These are phyloP conservation scores for Suhomyces panamericanus DNA, from an alignment of 1,139 yeast genomes.

Conservation along the genomic window DNA sequence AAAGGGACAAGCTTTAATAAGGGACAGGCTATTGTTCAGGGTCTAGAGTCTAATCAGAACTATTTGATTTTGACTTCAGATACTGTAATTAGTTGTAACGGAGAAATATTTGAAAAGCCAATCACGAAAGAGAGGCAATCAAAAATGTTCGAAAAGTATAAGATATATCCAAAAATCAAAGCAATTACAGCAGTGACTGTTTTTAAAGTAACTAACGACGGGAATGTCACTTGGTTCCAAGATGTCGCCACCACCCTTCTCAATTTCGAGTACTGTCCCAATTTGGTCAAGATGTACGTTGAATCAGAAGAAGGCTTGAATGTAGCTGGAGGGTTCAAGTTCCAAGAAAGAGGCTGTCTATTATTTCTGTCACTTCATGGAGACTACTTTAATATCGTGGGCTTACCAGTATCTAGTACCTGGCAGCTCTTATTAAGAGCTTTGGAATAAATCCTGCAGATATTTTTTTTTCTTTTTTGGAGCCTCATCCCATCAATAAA, in stretches of 20 bases:
- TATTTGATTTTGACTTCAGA: slow-evolving; percentile 72
- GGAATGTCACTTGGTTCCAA: slow-evolving; percentile 8
- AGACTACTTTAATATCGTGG: slow-evolving; percentile 87
- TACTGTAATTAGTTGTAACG: slow-evolving; percentile 68
- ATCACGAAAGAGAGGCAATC: slow-evolving; percentile 38
- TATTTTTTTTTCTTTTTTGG: neutral
- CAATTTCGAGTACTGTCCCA: slow-evolving; percentile 46
- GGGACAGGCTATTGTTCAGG: slow-evolving; percentile 30
- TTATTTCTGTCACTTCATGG: slow-evolving; percentile 67
- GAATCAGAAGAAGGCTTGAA: slow-evolving; percentile 69
- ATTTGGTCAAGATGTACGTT: slow-evolving; percentile 59
- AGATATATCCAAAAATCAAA: slow-evolving; percentile 43
- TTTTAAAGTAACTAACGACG: slow-evolving; percentile 38
- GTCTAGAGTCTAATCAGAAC: slow-evolving; percentile 5
- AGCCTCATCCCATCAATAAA: slow-evolving; percentile 16
- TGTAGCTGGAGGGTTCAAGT: slow-evolving; percentile 93
- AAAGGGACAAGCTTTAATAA: slow-evolving; percentile 67
- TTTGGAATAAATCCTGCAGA: neutral
- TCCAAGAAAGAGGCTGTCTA: slow-evolving; percentile 71
- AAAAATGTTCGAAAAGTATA: slow-evolving; percentile 51
- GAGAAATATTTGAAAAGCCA: slow-evolving; percentile 78
- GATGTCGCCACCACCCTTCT: slow-evolving; percentile 28
- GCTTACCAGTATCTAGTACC: slow-evolving; percentile 71
- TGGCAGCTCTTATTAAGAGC: slow-evolving; percentile 37
- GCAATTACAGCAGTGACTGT: slow-evolving; percentile 73